Conservation (phyloP, 2,329 filamentous ascomycete species). For the Stachybotrys echinatus region DNA sequence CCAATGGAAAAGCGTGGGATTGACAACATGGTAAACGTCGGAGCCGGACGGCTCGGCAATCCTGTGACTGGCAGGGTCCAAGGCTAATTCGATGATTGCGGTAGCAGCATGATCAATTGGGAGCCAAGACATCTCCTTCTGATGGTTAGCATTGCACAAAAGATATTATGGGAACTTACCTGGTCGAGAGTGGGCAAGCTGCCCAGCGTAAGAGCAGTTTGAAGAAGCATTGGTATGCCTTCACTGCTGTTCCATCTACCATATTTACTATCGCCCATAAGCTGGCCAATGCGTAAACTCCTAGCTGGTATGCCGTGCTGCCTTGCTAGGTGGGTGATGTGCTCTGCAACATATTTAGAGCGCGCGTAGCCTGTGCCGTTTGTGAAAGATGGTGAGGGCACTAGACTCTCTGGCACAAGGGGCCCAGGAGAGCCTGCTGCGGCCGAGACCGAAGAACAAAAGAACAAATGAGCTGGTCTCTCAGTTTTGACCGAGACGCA, state of each 20-base stretch:
- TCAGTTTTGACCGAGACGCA: conserved; percentile 14
- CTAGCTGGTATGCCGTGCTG: conserved; percentile 16
- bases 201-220: conserved; percentile 37
- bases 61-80: no score
- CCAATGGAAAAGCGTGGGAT: neutral
- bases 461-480: conserved; percentile 31
- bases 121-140: neutral
- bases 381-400: conserved; percentile 26
- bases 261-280: conserved; percentile 38
- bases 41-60: no score
- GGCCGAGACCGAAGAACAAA: conserved; percentile 44
- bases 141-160: neutral
- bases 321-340: conserved; percentile 28
- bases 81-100: neutral
- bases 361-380: conserved; percentile 38
- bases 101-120: neutral
- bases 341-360: conserved; percentile 34
- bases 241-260: conserved; percentile 48
- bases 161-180: conserved; percentile 6
- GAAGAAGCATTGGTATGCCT: conserved; percentile 48
- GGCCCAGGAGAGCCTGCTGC: conserved; percentile 29
- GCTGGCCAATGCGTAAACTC: conserved; percentile 43
- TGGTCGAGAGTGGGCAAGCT: conserved; percentile 42
- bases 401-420: conserved; percentile 26
- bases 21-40: neutral